phyloP scores from a whole-genome alignment of 2,329 filamentous ascomycete genomes.

The Colletotrichum musicola region DNA sequence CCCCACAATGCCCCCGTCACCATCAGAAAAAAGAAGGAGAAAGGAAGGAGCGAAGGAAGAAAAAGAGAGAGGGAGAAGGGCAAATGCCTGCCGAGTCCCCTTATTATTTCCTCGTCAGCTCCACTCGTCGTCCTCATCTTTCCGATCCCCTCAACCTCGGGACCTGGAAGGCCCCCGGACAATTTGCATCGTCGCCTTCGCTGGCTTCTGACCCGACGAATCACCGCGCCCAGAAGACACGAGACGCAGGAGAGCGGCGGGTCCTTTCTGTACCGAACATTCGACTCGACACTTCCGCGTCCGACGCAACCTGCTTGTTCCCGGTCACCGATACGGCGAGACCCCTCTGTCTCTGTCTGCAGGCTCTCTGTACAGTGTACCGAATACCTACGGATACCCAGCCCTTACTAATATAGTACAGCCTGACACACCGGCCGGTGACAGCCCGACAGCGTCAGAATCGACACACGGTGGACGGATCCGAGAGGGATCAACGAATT shows the following conservation, averaged over 20 bases:
- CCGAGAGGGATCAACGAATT: conserved; percentile 27
- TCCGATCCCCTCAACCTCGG: conserved; percentile 2
- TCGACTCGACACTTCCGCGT: background rate
- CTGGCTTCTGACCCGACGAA: conserved; percentile 29
- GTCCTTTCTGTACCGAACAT: conserved; percentile 12
- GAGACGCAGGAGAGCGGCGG: background rate
- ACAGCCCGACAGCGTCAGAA: conserved; percentile 6
- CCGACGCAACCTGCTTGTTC: conserved; percentile 5
- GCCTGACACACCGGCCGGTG: background rate
- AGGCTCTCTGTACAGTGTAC: no score
- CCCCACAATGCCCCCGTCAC: background rate
- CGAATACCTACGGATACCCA: no score
- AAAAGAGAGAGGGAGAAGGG: background rate
- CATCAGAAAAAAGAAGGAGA: background rate
- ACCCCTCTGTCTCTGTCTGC: background rate
- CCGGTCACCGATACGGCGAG: conserved; percentile 1
- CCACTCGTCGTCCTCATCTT: conserved; percentile 17
- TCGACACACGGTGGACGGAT: conserved; percentile 7
- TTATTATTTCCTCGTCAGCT: conserved; percentile 5
- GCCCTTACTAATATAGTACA: no score
- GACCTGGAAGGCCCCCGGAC: conserved; percentile 12
- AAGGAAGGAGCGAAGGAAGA: no score
- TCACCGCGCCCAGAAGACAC: conserved; percentile 3
- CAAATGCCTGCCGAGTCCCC: background rate
- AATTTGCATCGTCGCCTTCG: conserved; percentile 23